Percentiles rank a stretch among this genome's conserved stretches.
phyloP scores from a whole-genome alignment of 108 stramenopile species.

The Mediolabrus comicus region DNA sequence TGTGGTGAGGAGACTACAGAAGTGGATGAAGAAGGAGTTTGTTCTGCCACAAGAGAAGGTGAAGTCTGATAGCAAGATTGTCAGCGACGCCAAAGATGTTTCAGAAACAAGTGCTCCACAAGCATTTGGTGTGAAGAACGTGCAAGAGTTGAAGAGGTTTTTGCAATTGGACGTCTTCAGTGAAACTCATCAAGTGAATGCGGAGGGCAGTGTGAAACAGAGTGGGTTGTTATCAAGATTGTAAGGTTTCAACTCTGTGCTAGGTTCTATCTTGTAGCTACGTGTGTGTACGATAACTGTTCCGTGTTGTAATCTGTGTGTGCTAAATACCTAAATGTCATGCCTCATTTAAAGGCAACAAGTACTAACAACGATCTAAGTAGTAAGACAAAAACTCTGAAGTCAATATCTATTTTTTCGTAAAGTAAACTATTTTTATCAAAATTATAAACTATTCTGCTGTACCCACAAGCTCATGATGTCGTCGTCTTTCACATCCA shows the following conservation, averaged over 20 bases:
- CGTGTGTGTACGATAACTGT: no score
- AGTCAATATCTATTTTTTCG: no score
- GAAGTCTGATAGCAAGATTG: slow-evolving; percentile 16
- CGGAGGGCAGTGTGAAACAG: slow-evolving; percentile 21
- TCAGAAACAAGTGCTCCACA: slow-evolving; percentile 46
- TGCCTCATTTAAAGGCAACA: neutral
- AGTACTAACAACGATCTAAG: neutral
- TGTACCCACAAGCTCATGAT: slow-evolving; percentile 24
- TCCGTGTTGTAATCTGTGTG: neutral
- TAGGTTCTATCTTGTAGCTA: no score
- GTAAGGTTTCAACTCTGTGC: neutral
- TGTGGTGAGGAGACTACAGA: slow-evolving; percentile 46
- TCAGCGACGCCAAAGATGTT: slow-evolving; percentile 36
- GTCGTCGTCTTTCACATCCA: slow-evolving; percentile 38
- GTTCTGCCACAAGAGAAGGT: slow-evolving; percentile 27
- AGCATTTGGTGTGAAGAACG: slow-evolving; percentile 38
- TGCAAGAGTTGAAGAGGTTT: slow-evolving; percentile 38
- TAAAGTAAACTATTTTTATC: neutral
- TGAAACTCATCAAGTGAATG: slow-evolving; percentile 18
- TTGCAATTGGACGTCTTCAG: slow-evolving; percentile 47
- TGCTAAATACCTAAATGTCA: neutral
- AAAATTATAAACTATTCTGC: neutral
- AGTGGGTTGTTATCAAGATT: slow-evolving; percentile 46
- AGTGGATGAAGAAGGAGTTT: slow-evolving; percentile 55
- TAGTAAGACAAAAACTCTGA: no score